phyloP scores from a whole-genome alignment of 2,329 filamentous ascomycete species.

The Pyricularia sp. region DNA sequence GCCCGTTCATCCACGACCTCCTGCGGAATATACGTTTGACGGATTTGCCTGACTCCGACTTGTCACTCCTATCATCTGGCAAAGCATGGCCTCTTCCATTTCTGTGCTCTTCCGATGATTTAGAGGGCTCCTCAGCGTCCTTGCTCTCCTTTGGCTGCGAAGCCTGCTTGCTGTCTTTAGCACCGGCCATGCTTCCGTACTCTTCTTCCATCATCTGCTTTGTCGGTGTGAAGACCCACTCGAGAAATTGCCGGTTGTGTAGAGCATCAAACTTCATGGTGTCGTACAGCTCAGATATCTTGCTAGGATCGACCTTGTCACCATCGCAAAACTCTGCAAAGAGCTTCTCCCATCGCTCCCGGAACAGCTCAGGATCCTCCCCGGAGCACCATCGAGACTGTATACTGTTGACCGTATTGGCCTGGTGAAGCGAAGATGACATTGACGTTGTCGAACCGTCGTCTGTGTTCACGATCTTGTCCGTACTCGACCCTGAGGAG shows the following conservation, averaged over 20 bases:
- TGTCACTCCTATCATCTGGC: conserved; percentile 5
- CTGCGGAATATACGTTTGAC: conserved; percentile 48
- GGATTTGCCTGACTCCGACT: conserved; percentile 15
- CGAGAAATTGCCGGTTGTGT: conserved; percentile 91
- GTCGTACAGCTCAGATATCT: conserved; percentile 96
- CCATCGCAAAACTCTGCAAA: conserved; percentile 94
- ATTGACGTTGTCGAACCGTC: background rate
- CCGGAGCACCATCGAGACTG: conserved; percentile 94
- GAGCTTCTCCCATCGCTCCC: conserved; percentile 95
- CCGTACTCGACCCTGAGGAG: background rate
- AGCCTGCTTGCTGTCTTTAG: conserved; percentile 5
- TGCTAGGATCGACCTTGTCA: conserved; percentile 97
- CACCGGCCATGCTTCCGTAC: conserved; percentile 28
- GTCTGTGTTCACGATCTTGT: background rate
- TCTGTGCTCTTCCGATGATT: conserved; percentile 25
- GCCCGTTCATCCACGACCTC: conserved; percentile 48
- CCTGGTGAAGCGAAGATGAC: conserved; percentile 35
- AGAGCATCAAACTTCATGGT: conserved; percentile 99
- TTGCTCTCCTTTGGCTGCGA: conserved; percentile 27
- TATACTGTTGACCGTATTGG: conserved; percentile 57
- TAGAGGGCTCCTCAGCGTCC: conserved; percentile 27
- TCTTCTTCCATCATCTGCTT: conserved; percentile 69
- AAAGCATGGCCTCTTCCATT: conserved; percentile 13
- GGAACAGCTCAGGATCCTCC: conserved; percentile 89
- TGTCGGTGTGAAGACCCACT: conserved; percentile 93